Percentiles rank a stretch among this genome's conserved stretches.
phyloP scores from a whole-genome alignment of 768 basidiomycete species.

The Boletellus emodensis region DNA sequence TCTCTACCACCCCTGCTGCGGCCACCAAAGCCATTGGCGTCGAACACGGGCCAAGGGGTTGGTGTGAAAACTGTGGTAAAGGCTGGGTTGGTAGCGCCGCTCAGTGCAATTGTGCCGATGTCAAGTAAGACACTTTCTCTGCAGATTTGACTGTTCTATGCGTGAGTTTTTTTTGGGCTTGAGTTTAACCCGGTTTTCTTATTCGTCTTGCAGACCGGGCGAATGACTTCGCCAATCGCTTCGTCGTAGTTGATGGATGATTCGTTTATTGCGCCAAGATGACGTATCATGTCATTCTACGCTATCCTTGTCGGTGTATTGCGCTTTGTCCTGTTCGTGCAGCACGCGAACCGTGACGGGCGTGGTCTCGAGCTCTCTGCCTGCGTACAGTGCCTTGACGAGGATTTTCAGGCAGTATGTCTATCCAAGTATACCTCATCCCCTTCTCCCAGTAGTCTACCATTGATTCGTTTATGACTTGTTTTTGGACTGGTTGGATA shows the following conservation, averaged over 20 bases:
- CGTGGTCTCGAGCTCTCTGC: constrained; percentile 52
- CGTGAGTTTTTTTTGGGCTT: constrained; percentile 16
- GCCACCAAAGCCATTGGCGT: constrained; percentile 59
- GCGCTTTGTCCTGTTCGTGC: constrained; percentile 63
- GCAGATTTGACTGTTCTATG: constrained; percentile 23
- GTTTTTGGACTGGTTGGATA: constrained; percentile 13
- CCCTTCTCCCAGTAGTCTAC: not conserved
- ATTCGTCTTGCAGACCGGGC: constrained; percentile 26
- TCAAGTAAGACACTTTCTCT: constrained; percentile 46
- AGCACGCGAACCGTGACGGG: constrained; percentile 54
- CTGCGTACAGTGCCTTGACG: constrained; percentile 20
- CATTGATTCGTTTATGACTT: constrained; percentile 3
- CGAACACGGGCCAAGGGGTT: constrained; percentile 54
- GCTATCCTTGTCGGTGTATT: constrained; percentile 48
- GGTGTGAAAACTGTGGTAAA: constrained; percentile 77
- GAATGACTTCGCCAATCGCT: constrained; percentile 36
- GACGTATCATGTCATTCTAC: constrained; percentile 34
- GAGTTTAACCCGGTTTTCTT: constrained; percentile 9
- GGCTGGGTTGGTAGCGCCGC: constrained; percentile 53
- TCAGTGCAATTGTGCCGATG: constrained; percentile 59
- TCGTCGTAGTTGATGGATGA: constrained; percentile 39
- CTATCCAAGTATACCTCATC: constrained; percentile 8
- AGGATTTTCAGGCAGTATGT: constrained; percentile 24
- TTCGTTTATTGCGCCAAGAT: constrained; percentile 31
- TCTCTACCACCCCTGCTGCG: constrained; percentile 38